Base-by-base conservation (phyloP, 2,329 filamentous ascomycete genomes). In the Claviceps africana region DNA sequence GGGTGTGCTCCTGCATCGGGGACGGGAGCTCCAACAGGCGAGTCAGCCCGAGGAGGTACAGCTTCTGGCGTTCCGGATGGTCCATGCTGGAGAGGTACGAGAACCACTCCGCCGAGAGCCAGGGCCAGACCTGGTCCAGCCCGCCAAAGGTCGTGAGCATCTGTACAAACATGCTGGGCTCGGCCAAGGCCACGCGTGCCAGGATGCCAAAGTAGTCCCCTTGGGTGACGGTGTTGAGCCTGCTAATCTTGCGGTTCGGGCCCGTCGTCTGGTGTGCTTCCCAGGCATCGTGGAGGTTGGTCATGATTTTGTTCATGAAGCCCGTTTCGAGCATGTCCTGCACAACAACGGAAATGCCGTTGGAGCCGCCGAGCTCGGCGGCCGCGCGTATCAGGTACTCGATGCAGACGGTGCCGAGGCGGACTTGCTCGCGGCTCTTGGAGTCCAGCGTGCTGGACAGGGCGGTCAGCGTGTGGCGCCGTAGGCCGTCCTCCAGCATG, bases 121-220 rank as follows among this genome's bases (percentile, higher is more conserved):
- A 84, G 7, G 62, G 60, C 79, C 79, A 83, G 8, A 78, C 72
- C 44, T 73, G 68, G 3, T 76, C 72, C 4, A 79, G 57, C 8
- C 66, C 61, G 1, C 71, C 72, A 54, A 75, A 68, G 3, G 70
- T 68, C 19, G 67, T 66, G 19, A 84, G 65, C 65, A 81, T 70
- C 19, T 78, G 72, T 4, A 83, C 70, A 58, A 95, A 85, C 2
- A 86, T 71, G 2, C 68, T 68, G 1, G 90, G 87, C 39, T 85
- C 85, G 1, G 83, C 82, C 2, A 95, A 70, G 0, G 83, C 79
- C 17, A 97, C 76, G 1, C 90, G 84, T 2, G 88, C 83, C 2
- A 98, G 74, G 2, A 97, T 81, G 4, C 81, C 79, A 62, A 95
- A 85, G 65, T 95, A 95, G 63, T 95, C 87, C 0, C 86, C 86